Evolutionary conservation across 805 yeast genomes (phyloP).

Genomic region (Yarrowia deformans): DNA sequence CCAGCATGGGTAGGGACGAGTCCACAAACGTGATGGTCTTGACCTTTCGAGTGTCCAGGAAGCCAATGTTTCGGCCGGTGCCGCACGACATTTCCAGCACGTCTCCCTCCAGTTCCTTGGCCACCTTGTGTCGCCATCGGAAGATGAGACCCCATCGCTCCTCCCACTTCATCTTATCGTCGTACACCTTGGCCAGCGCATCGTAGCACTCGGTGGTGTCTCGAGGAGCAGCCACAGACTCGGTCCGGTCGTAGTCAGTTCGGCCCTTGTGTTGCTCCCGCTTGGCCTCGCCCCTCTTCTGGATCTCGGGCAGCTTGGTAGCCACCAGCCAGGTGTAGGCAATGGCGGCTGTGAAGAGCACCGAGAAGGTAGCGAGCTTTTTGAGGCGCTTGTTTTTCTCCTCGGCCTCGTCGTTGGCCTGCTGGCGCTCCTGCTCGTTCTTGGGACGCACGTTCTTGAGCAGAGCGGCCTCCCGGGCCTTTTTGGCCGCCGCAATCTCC

Average conservation of each 20-base stretch:
- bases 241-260: conserved; percentile 22
- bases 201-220: conserved; percentile 39
- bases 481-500: conserved; percentile 9
- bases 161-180: conserved; percentile 77
- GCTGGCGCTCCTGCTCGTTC: conserved; percentile 28
- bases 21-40: conserved; percentile 85
- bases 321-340: conserved; percentile 36
- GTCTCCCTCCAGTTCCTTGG: conserved; percentile 82
- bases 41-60: conserved; percentile 65
- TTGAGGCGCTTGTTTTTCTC: conserved; percentile 35
- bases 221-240: conserved; percentile 22
- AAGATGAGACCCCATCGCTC: conserved; percentile 59
- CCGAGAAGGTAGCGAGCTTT: conserved; percentile 17
- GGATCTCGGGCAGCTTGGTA: conserved; percentile 29
- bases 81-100: conserved; percentile 95
- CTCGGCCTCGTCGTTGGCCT: conserved; percentile 21
- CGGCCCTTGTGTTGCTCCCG: conserved; percentile 18
- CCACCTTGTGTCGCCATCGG: conserved; percentile 75
- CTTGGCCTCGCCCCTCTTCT: conserved; percentile 29
- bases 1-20: conserved; percentile 85
- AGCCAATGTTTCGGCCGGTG: conserved; percentile 90
- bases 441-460: conserved; percentile 35
- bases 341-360: conserved; percentile 27
- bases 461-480: conserved; percentile 21
- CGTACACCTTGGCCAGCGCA: conserved; percentile 75